phyloP scores from a whole-genome alignment of 2,329 filamentous ascomycete genomes.

The Diaporthe citri region DNA sequence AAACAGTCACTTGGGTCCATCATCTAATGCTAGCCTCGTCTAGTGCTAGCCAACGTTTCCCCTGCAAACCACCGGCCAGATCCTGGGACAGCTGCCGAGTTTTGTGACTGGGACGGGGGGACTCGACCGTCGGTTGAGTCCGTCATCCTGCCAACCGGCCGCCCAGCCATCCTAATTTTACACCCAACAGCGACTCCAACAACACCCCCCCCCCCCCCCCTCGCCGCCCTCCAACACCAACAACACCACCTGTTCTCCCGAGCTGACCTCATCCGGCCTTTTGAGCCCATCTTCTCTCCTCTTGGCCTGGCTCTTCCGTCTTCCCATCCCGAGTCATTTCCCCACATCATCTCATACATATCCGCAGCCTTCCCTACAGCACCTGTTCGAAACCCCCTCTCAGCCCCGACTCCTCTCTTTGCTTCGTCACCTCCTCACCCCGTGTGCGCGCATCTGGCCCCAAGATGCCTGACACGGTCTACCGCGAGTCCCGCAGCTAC shows the following conservation, averaged over 20 bases:
- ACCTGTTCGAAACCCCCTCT: not conserved
- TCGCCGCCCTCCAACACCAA: not conserved
- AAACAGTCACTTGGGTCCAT: constrained; percentile 19
- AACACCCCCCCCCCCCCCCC: not conserved
- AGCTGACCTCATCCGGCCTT: constrained; percentile 24
- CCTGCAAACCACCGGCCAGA: not conserved
- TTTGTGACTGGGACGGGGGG: constrained; percentile 4
- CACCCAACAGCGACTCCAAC: constrained; percentile 19
- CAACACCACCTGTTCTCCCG: constrained; percentile 24
- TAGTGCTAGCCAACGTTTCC: constrained; percentile 19
- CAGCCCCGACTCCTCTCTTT: not conserved
- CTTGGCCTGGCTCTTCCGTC: constrained; percentile 8
- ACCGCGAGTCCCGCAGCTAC: constrained; percentile 51
- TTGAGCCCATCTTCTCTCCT: constrained; percentile 13
- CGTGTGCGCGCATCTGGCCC: constrained; percentile 34
- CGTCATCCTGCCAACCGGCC: constrained; percentile 23
- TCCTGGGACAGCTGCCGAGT: constrained; percentile 21
- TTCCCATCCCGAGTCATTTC: constrained; percentile 17
- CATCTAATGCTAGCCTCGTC: constrained; percentile 21
- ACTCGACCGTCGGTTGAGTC: constrained; percentile 26
- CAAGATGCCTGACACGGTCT: constrained; percentile 49
- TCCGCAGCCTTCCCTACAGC: not conserved
- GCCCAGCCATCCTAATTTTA: constrained; percentile 41
- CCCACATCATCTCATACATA: constrained; percentile 28
- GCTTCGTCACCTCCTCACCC: not conserved